Evolutionary conservation across 768 basidiomycete species (phyloP), one percentile per base, ranked within the genome.

Genomic region (Crepidotus variabilis): DNA sequence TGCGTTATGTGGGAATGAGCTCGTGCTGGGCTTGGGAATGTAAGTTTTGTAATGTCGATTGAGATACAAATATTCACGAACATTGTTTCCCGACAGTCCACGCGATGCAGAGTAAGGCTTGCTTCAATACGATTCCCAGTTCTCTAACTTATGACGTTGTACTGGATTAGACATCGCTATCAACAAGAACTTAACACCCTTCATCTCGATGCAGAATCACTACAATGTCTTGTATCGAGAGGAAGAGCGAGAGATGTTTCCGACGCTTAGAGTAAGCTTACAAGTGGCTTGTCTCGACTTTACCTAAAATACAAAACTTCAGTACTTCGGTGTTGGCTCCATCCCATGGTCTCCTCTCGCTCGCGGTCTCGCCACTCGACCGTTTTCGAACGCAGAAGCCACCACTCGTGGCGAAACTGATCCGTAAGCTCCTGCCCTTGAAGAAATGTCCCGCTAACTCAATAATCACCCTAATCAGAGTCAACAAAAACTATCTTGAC

Each of bases 181-280:
- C 54, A 66, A 74, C 33, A 80, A 87, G 64, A 75, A 78, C 6
- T 69, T 83, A 1, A 82, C 81, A 0, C 81, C 80, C 0, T 87
- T 88, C 69, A 83, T 87, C 62, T 82, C 81, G 0, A 85, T 87
- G 85, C 86, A 87, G 66, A 87, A 87, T 62, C 82, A 84, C 57
- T 80, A 87, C 65, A 82, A 71, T 56, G 67, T 84, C 8, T 62
- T 83, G 11, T 87, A 88, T 61, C 73, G 86, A 16, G 86, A 88
- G 64, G 85, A 88, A 63, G 85, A 84, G 62, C 71, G 82, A 1
- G 82, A 83, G 61, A 83, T 84, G 81, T 81, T 85, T 61, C 85
- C 85, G 1, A 79, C 78, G 0, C 68, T 82, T 32, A 80, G 81
- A 71, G 81, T 78, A 18, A 2, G 28, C 13, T n/a, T 16, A 14